A percentile compares a stretch with the other conserved stretches of the same genome.
Conservation (phyloP, 192 early-diverging fungal species). For the Coemansia sp. region DNA sequence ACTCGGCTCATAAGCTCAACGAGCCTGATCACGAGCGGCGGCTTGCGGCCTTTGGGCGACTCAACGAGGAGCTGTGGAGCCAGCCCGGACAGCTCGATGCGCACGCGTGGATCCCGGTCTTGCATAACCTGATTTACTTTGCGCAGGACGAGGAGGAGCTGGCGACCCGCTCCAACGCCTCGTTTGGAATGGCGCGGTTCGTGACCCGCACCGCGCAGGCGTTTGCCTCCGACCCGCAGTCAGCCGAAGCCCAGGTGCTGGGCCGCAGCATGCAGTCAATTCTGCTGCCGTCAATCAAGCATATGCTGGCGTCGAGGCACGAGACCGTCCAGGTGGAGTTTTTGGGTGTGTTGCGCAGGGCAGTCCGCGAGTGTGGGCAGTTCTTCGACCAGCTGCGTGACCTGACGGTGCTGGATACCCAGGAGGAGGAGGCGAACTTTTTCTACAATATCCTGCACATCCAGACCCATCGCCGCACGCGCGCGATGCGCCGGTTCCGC, state of each 20-base stretch:
- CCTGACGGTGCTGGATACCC: constrained; percentile 32
- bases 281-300: constrained; percentile 37
- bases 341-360: constrained; percentile 25
- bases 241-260: constrained; percentile 14
- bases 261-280: constrained; percentile 14
- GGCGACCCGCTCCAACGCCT: constrained; percentile 80
- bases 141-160: constrained; percentile 84
- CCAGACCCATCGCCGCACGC: constrained; percentile 89
- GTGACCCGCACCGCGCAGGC: constrained; percentile 56
- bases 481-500: constrained; percentile 75
- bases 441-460: constrained; percentile 96
- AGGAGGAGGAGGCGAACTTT: constrained; percentile 75
- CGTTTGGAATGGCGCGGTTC: constrained; percentile 71
- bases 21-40: constrained; percentile 86
- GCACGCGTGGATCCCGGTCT: constrained; percentile 82
- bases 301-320: constrained; percentile 32
- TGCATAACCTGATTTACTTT: constrained; percentile 83
- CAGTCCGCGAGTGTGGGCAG: constrained; percentile 31
- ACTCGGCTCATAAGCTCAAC: constrained; percentile 69
- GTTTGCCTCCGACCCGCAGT: constrained; percentile 7
- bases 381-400: constrained; percentile 44
- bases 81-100: constrained; percentile 52
- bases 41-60: constrained; percentile 69
- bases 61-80: constrained; percentile 70
- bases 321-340: constrained; percentile 41